These are phyloP conservation scores for Pulveroboletus sp. DNA, from an alignment of 768 basidiomycete genomes.

Conservation along the genomic window DNA sequence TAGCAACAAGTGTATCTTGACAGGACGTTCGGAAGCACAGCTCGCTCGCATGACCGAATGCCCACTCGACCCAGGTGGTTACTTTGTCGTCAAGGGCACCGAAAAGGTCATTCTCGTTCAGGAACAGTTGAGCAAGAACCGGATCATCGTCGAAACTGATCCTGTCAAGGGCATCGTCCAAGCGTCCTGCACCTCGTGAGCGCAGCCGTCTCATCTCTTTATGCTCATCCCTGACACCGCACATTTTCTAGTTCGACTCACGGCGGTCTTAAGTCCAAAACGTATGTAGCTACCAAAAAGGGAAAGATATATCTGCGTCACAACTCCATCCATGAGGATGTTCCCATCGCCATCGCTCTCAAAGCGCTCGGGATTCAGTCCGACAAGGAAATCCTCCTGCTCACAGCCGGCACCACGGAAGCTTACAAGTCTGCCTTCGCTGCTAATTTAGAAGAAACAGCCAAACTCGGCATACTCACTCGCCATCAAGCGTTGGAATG, in stretches of 20 bases:
- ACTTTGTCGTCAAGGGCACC: slow-evolving; percentile 98
- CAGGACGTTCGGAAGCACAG: slow-evolving; percentile 69
- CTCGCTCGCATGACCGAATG: slow-evolving; percentile 96
- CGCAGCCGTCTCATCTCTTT: slow-evolving; percentile 10
- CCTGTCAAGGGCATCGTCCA: slow-evolving; percentile 84
- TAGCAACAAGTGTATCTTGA: slow-evolving; percentile 91
- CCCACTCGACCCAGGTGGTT: slow-evolving; percentile 98
- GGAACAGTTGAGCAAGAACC: slow-evolving; percentile 97
- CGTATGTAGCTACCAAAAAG: slow-evolving; percentile 94
- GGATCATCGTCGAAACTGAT: slow-evolving; percentile 98
- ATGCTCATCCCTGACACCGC: slow-evolving; percentile 9
- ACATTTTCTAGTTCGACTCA: slow-evolving; percentile 59
- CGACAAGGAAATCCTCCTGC: slow-evolving; percentile 93
- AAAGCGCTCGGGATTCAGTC: slow-evolving; percentile 96
- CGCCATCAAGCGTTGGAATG: slow-evolving; percentile 92
- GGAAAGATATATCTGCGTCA: slow-evolving; percentile 94
- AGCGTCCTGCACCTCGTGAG: slow-evolving; percentile 94
- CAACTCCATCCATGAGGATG: slow-evolving; percentile 95
- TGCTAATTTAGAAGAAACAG: slow-evolving; percentile 90
- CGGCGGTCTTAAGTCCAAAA: slow-evolving; percentile 90
- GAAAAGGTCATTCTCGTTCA: slow-evolving; percentile 99
- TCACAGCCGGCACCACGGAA: slow-evolving; percentile 90
- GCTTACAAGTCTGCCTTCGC: slow-evolving; percentile 84
- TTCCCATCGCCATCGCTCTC: slow-evolving; percentile 92
- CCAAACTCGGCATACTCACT: slow-evolving; percentile 87